Conservation (phyloP, 2,329 filamentous ascomycete species). For the Diaporthe amygdali region DNA sequence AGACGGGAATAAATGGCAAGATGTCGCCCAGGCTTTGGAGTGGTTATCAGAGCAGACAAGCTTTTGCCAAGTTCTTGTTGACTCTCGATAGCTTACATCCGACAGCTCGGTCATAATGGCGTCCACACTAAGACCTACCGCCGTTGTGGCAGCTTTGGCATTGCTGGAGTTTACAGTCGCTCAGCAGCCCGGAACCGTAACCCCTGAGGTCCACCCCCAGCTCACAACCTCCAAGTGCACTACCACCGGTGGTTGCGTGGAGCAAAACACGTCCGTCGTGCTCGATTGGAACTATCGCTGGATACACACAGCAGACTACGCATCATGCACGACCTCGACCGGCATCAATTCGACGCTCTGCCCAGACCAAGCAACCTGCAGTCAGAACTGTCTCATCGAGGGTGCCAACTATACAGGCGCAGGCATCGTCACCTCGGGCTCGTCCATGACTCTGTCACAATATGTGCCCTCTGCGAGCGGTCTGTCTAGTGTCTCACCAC, state of each 20-base stretch:
- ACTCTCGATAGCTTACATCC: not conserved
- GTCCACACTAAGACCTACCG: not conserved
- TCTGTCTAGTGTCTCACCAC: conserved; percentile 37
- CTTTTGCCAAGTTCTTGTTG: conserved; percentile 7
- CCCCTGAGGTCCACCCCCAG: conserved; percentile 46
- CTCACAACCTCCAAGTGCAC: conserved; percentile 52
- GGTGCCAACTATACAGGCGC: conserved; percentile 46
- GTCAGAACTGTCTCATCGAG: conserved; percentile 54
- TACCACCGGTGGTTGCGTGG: conserved; percentile 45
- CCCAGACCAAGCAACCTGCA: conserved; percentile 48
- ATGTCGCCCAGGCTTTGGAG: not conserved
- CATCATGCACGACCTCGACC: conserved; percentile 31
- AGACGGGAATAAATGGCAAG: not conserved
- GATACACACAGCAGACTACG: conserved; percentile 40
- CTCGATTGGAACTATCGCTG: conserved; percentile 45
- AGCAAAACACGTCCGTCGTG: conserved; percentile 47
- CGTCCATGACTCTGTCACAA: conserved; percentile 34
- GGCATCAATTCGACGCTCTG: conserved; percentile 42
- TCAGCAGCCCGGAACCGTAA: conserved; percentile 33
- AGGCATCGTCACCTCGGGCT: conserved; percentile 32
- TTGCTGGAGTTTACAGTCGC: conserved; percentile 29
- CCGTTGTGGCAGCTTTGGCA: not conserved
- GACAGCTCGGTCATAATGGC: not conserved
- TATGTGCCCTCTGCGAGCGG: conserved; percentile 30
- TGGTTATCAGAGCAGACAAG: not conserved